Conservation (phyloP, 768 basidiomycete species). For the Suillus decipiens region DNA sequence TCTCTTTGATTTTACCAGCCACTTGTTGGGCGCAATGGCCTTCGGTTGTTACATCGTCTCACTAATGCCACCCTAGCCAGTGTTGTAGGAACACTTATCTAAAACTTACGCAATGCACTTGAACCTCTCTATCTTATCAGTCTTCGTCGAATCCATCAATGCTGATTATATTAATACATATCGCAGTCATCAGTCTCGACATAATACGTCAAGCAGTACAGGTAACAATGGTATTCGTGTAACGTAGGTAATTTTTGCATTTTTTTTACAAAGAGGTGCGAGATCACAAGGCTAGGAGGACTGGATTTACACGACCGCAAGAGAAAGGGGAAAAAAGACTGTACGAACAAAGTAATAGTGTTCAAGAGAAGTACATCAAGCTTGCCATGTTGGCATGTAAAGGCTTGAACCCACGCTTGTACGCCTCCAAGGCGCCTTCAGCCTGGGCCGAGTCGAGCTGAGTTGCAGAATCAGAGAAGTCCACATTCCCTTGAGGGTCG, state of each 20-base stretch:
- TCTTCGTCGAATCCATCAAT: background rate
- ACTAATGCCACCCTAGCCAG: background rate
- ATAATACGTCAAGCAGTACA: background rate
- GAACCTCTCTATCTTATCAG: background rate
- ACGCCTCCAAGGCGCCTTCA: slow-evolving; percentile 47
- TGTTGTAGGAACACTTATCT: background rate
- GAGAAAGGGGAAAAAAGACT: too few species aligned
- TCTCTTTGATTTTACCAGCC: background rate
- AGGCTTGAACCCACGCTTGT: slow-evolving; percentile 55
- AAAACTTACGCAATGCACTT: background rate
- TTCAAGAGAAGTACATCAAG: slow-evolving; percentile 61
- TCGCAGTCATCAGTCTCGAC: background rate
- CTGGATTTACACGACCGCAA: background rate
- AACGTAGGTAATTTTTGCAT: background rate
- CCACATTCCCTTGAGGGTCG: slow-evolving; percentile 57
- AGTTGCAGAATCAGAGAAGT: slow-evolving; percentile 62
- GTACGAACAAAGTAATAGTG: background rate
- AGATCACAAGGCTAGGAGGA: background rate
- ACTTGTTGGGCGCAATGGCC: background rate
- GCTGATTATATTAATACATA: background rate
- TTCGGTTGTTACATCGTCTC: background rate
- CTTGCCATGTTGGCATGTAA: slow-evolving; percentile 51
- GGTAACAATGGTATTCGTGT: background rate
- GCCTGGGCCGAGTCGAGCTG: slow-evolving; percentile 43
- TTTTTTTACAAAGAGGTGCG: background rate